A percentile compares a stretch with the other conserved stretches of the same genome.
Evolutionary conservation across 352 stramenopile species (phyloP).

Genomic region (Phytophthora pistaciae): DNA sequence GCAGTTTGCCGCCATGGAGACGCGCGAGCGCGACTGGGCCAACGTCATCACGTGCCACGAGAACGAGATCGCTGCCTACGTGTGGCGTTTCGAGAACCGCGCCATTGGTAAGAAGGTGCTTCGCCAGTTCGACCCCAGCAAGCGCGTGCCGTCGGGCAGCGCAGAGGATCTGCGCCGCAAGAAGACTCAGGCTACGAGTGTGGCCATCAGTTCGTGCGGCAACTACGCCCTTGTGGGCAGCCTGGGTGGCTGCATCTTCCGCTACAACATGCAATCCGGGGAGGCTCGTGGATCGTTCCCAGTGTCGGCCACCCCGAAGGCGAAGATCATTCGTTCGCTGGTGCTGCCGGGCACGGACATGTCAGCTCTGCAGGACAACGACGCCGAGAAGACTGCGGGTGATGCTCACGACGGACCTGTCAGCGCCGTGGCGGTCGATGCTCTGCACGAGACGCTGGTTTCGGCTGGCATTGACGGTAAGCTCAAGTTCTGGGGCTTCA

Average conservation of each 20-base stretch:
- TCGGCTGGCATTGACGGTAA: slow-evolving; percentile 88
- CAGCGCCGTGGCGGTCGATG: slow-evolving; percentile 90
- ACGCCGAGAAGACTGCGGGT: slow-evolving; percentile 37
- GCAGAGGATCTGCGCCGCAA: slow-evolving; percentile 70
- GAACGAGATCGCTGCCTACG: slow-evolving; percentile 93
- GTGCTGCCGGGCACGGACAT: slow-evolving; percentile 61
- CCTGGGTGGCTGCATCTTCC: slow-evolving; percentile 92
- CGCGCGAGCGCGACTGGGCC: slow-evolving; percentile 90
- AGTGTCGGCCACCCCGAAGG: slow-evolving; percentile 73
- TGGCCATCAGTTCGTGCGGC: slow-evolving; percentile 92
- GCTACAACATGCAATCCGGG: slow-evolving; percentile 97
- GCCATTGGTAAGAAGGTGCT: slow-evolving; percentile 95
- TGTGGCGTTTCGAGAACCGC: slow-evolving; percentile 94
- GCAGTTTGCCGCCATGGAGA: slow-evolving; percentile 93
- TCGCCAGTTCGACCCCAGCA: slow-evolving; percentile 84
- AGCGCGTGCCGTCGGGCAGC: slow-evolving; percentile 65
- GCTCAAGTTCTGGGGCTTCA: slow-evolving; percentile 94
- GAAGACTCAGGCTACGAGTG: slow-evolving; percentile 73
- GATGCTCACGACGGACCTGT: slow-evolving; percentile 82
- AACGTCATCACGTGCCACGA: slow-evolving; percentile 97
- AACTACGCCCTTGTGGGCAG: slow-evolving; percentile 96
- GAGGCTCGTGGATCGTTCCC: slow-evolving; percentile 93
- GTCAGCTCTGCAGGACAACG: slow-evolving; percentile 39
- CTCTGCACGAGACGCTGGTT: slow-evolving; percentile 82
- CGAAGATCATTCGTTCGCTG: slow-evolving; percentile 72